Evolutionary conservation across 2,329 filamentous ascomycete species (phyloP).

Genomic region (Talaromyces sp.): DNA sequence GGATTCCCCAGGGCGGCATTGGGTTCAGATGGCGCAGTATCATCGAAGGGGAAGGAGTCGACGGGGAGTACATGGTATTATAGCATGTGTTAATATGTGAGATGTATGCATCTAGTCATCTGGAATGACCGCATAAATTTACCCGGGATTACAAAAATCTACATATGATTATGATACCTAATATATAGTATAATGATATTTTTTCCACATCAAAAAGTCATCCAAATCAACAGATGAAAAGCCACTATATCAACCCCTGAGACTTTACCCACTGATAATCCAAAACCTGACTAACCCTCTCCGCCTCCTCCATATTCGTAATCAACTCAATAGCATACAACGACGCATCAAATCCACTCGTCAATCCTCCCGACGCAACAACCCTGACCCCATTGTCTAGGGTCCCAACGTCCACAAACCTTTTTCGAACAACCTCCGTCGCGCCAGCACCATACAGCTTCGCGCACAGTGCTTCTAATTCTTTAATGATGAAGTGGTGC

Average conservation of each 20-base stretch:
- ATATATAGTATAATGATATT: neutral
- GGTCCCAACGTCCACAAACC: conserved; percentile 6
- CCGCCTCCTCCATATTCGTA: neutral
- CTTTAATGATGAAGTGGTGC: conserved; percentile 3
- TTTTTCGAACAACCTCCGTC: conserved; percentile 2
- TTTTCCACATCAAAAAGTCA: neutral
- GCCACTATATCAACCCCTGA: neutral
- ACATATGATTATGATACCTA: neutral
- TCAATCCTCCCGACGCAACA: conserved; percentile 10
- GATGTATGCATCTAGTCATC: neutral
- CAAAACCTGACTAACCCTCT: neutral
- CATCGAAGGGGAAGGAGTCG: conserved; percentile 27
- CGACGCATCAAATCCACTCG: conserved; percentile 9
- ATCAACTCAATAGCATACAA: conserved; percentile 8
- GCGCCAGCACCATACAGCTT: neutral
- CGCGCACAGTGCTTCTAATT: neutral
- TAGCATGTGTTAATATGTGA: conserved; percentile 15
- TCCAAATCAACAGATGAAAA: neutral
- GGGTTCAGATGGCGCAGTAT: conserved; percentile 32
- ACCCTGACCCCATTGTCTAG: conserved; percentile 11
- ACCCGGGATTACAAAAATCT: neutral
- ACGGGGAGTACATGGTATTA: conserved; percentile 34
- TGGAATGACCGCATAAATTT: neutral
- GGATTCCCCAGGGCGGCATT: neutral
- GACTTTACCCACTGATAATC: neutral